Evolutionary conservation across 768 basidiomycete species (phyloP), one percentile per base, ranked within the genome.

Genomic region (Myochromella boudieri): DNA sequence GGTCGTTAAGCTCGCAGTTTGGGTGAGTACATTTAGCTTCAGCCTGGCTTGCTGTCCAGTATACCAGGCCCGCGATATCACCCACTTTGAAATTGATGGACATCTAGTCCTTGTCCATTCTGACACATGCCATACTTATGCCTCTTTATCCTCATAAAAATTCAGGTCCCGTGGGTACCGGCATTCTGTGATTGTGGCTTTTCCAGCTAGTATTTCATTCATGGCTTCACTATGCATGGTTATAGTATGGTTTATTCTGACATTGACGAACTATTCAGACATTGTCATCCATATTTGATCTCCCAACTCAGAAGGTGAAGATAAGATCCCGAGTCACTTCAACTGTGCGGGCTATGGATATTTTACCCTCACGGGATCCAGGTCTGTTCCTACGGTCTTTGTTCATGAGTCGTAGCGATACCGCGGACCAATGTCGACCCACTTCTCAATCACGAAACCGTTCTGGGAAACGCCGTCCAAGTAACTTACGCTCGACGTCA

Each of bases 251-350:
- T n/a, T n/a, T n/a, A n/a, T n/a, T n/a, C n/a, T n/a, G 37, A 37
- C 14, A 44, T 58, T 63, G 52, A 60, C 56, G 33, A 28, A 40
- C 51, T 46, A 34, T 58, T 37, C 59, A 88, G 86, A 80, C 76
- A 11, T 64, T 89, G 22, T 70, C 75, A 28, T 71, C 72, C 17
- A 60, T 87, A 11, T 85, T 89, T 60, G 80, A 83, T 20, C 66
- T 79, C 43, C 59, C 73, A 17, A 74, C 80, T 0, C 82, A 84
- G 49, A 82, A 75, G 60, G 57, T 81, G 47, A 84, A 75, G 61
- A 68, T 81, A 47, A 66, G 69, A 36, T 56, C 65, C 1, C 58
- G 61, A 5, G 45, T 56, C 37, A 28, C 39, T 29, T 22, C 41
- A 33, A 39, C 52, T 24, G 15, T 12, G 1, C 32, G 47, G 7